Base-by-base conservation (phyloP, 2,329 filamentous ascomycete genomes). In the Fusarium bulbicola region DNA sequence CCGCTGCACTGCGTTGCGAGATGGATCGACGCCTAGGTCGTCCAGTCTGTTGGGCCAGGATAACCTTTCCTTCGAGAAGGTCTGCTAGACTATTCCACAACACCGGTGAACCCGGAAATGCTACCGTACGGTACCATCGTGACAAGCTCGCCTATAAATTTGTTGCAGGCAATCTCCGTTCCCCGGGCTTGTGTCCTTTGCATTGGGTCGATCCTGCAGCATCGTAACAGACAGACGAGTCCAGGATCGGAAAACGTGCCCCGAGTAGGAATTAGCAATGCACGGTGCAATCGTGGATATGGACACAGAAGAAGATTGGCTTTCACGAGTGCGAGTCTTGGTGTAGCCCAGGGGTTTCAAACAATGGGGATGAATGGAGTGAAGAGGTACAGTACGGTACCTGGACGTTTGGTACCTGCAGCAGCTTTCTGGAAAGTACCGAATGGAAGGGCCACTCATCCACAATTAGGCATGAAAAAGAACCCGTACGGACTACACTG, bases 31-130 rank as follows among this genome's bases (percentile, higher is more conserved):
- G 68, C 58, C 74, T 66, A 18, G 34, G 72, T 76, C 74, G 30
- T 64, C 76, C 73, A 45, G 59, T 67, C 62, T 59, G 54, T 65
- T 76, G 75, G 74, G 71, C 68, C 66, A 63, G 73, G 76, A 70
- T 76, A 64, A 50, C 70, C 70, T 75, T 58, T 70, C 65, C 75
- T 77, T 77, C 75, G 67, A 74, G 75, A 77, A 77, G 69, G 40
- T 57, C 54, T 67, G 52, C 54, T 64, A 65, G 64, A 64, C 53
- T 62, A 57, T 65, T 68, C 65, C 63, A 68, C 62, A 57, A 68
- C 53, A 75, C 62, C 67, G 62, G 75, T 50, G 72, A 74, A 49
- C 53, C 72, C 63, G 72, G 71, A 52, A 68, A 73, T 74, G 65
- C 50, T 66, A 74, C 68, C 39, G 49, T 67, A 56, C 60, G 5